Evolutionary conservation across 1,284 basidiomycete species (phyloP).

Genomic region (Amylostereum chailletii): DNA sequence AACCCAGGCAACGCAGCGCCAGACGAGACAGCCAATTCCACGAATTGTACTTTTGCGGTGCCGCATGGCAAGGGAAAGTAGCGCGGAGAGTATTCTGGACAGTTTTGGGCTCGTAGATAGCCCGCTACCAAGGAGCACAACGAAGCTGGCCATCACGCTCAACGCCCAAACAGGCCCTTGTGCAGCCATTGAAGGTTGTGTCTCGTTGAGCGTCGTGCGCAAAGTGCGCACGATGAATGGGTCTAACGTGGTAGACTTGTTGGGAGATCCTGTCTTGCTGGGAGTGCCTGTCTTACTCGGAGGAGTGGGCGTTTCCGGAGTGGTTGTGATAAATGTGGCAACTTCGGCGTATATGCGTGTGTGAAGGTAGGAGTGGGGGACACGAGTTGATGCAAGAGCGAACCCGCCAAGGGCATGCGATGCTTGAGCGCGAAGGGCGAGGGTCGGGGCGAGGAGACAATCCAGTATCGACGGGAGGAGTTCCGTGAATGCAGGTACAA

Average conservation of each 20-base stretch:
- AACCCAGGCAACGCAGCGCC: conserved; percentile 57
- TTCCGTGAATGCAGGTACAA: conserved; percentile 52
- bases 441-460: conserved; percentile 54
- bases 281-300: conserved; percentile 13
- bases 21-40: conserved; percentile 46
- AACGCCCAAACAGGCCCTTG: conserved; percentile 71
- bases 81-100: conserved; percentile 36
- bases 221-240: conserved; percentile 53
- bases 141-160: conserved; percentile 50
- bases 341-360: conserved; percentile 40
- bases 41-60: conserved; percentile 56
- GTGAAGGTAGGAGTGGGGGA: conserved; percentile 40
- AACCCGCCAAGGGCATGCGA: conserved; percentile 67
- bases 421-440: conserved; percentile 55
- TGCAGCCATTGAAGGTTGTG: conserved; percentile 47
- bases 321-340: conserved; percentile 35
- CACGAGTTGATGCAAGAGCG: conserved; percentile 37
- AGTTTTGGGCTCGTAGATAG: conserved; percentile 38
- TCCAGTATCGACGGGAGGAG: conserved; percentile 52
- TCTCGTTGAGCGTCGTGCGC: conserved; percentile 45
- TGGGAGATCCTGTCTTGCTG: conserved; percentile 11
- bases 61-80: conserved; percentile 45
- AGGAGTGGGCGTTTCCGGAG: conserved; percentile 3
- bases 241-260: conserved; percentile 26
- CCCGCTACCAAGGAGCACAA: conserved; percentile 51